Evolutionary conservation across 306 rosid genomes (phyloP).

Genomic region (Vigna reflexopilosa): DNA sequence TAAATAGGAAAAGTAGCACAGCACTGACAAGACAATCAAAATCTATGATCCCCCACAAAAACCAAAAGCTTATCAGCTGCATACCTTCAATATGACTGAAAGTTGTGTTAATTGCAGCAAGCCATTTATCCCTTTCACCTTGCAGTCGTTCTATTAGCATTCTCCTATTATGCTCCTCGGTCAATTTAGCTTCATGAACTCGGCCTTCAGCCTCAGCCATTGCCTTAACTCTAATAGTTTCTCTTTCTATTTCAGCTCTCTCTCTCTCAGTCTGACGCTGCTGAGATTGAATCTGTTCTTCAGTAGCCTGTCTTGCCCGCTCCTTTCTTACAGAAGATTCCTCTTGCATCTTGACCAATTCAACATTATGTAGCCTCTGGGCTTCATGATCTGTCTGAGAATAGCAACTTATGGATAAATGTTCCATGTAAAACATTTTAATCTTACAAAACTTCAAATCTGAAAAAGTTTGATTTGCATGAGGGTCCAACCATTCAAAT

Average conservation of each 20-base stretch:
- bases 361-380: constrained; percentile 88
- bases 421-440: constrained; percentile 13
- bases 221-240: constrained; percentile 90
- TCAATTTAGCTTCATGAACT: constrained; percentile 84
- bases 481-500: constrained; percentile 9
- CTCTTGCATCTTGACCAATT: constrained; percentile 95
- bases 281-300: constrained; percentile 92
- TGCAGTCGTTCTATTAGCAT: constrained; percentile 84
- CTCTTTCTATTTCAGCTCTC: constrained; percentile 91
- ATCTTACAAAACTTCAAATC: constrained; percentile 22
- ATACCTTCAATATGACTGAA: constrained; percentile 97
- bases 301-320: constrained; percentile 83
- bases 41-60: background rate
- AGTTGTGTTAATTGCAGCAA: constrained; percentile 94
- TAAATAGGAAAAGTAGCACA: background rate
- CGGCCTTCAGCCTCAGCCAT: constrained; percentile 97
- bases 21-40: constrained; percentile 17
- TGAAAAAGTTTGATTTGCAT: constrained; percentile 9
- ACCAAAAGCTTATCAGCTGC: constrained; percentile 33
- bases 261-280: constrained; percentile 89
- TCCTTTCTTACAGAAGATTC: constrained; percentile 83
- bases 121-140: constrained; percentile 98
- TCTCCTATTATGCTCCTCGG: constrained; percentile 89
- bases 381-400: constrained; percentile 86
- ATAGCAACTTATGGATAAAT: constrained; percentile 26